phyloP scores from a whole-genome alignment of 768 basidiomycete genomes.

The Omphalotus guepiniiformis region DNA sequence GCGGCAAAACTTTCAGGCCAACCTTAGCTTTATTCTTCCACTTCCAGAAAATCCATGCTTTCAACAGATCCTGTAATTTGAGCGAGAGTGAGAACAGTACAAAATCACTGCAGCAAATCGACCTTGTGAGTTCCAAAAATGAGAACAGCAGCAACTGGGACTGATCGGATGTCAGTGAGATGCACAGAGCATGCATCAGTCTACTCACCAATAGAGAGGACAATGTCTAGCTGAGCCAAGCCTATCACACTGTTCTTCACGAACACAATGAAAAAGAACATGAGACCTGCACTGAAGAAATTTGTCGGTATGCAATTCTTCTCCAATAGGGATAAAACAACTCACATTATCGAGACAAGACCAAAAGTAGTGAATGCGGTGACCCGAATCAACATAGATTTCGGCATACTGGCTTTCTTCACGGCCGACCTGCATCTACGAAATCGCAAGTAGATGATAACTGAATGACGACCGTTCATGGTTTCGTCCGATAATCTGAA shows the following conservation, averaged over 20 bases:
- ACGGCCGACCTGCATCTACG: neutral
- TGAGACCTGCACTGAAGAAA: neutral
- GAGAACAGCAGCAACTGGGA: neutral
- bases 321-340: neutral
- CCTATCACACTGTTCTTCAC: neutral
- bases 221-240: neutral
- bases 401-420: neutral
- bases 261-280: conserved; percentile 1
- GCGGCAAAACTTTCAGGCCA: no score
- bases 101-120: no score
- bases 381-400: conserved; percentile 5
- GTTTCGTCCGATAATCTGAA: neutral
- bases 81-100: no score
- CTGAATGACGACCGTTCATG: neutral
- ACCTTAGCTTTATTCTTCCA: no score
- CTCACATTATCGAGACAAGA: neutral
- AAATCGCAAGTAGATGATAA: neutral
- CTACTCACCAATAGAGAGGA: neutral
- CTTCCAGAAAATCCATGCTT: neutral
- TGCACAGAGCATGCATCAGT: neutral
- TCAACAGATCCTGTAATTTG: no score
- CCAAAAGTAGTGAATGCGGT: conserved; percentile 2
- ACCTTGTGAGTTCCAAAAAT: conserved; percentile 7
- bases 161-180: neutral
- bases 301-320: neutral